phyloP scores from a whole-genome alignment of 352 stramenopile genomes.

The Pythium rishiriense region DNA sequence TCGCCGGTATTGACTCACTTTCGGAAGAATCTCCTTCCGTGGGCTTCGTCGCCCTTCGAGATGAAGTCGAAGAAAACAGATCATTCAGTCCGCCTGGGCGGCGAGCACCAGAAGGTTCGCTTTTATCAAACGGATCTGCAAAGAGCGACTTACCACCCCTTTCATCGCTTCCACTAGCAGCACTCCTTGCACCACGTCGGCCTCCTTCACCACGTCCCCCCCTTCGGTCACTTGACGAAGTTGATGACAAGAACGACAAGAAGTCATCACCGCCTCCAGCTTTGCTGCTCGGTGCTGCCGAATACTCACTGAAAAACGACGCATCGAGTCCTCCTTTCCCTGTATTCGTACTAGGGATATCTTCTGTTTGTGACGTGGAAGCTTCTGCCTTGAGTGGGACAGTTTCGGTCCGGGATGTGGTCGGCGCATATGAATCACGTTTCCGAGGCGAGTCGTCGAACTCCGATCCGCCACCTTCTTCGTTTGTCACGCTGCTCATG shows the following conservation, averaged over 20 bases:
- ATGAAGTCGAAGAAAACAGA: constrained; percentile 21
- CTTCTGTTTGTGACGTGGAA: not conserved
- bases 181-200: not conserved
- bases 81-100: constrained; percentile 18
- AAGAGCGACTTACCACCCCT: constrained; percentile 11
- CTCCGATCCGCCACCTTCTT: not conserved
- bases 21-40: not conserved
- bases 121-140: constrained; percentile 27
- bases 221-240: constrained; percentile 11
- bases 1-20: not conserved
- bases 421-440: constrained; percentile 1
- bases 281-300: not conserved
- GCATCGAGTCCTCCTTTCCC: constrained; percentile 19
- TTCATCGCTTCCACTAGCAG: not conserved
- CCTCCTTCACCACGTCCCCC: constrained; percentile 11
- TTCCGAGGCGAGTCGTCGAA: constrained; percentile 13
- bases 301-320: constrained; percentile 30
- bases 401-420: not conserved
- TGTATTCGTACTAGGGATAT: not conserved
- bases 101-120: not conserved
- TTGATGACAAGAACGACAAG: constrained; percentile 23
- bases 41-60: constrained; percentile 9
- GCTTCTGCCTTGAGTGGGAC: constrained; percentile 14
- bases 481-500: not conserved
- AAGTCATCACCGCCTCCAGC: not conserved